Evolutionary conservation across 2,329 filamentous ascomycete species (phyloP).

Genomic region (Hypoxylon sp.): DNA sequence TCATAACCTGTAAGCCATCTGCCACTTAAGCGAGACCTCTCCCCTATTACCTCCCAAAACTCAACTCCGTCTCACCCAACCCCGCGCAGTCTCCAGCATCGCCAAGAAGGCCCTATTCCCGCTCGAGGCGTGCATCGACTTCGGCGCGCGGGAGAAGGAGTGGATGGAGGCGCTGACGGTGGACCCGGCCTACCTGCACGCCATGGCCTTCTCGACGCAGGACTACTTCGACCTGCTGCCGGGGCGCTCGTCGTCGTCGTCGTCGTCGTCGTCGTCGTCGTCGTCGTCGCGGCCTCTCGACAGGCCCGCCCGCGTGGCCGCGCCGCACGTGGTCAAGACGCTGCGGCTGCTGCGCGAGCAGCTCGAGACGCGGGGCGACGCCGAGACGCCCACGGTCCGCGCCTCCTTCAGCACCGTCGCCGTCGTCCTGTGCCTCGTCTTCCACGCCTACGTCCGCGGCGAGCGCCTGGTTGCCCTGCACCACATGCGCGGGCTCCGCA

Average conservation of each 20-base stretch:
- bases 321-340: conserved; percentile 42
- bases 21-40: not conserved
- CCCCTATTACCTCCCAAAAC: not conserved
- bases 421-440: conserved; percentile 45
- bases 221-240: conserved; percentile 43
- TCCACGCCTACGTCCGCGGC: conserved; percentile 42
- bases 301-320: conserved; percentile 15
- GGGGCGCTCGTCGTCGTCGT: conserved; percentile 7
- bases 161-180: conserved; percentile 45
- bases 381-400: conserved; percentile 32
- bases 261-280: too few species aligned
- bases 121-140: conserved; percentile 45
- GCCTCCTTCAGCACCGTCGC: conserved; percentile 45
- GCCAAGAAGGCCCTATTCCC: conserved; percentile 46
- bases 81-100: conserved; percentile 43
- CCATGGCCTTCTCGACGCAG: conserved; percentile 46
- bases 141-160: conserved; percentile 35
- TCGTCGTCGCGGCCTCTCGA: conserved; percentile 1
- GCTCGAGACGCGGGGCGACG: conserved; percentile 21
- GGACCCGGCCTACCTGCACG: conserved; percentile 50
- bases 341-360: conserved; percentile 46
- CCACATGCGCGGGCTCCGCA: conserved; percentile 49
- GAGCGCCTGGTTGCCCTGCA: conserved; percentile 42
- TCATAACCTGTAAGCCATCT: conserved; percentile 43
- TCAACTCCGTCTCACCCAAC: not conserved